Conservation (phyloP, 176 grass and related monocot genomes). For the Phoenix dactylifera region DNA sequence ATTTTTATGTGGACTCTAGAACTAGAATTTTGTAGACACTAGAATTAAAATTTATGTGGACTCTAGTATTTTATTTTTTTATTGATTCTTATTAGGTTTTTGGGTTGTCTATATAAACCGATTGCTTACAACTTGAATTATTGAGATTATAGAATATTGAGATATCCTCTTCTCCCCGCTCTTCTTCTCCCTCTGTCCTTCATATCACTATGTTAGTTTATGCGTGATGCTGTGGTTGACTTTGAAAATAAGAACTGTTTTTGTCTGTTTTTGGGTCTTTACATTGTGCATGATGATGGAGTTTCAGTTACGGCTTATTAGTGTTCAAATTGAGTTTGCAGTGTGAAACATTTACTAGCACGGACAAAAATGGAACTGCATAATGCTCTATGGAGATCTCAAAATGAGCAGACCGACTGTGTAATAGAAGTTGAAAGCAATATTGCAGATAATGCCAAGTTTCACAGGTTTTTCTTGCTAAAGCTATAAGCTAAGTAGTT, state of each 20-base stretch:
- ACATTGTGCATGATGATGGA: constrained; percentile 4
- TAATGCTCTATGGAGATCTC: constrained; percentile 52
- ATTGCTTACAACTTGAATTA: too few relatives aligned
- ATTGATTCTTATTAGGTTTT: too few relatives aligned
- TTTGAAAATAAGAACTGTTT: too few relatives aligned
- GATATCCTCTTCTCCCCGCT: not conserved
- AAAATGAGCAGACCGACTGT: constrained; percentile 42
- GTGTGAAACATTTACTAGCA: constrained; percentile 76
- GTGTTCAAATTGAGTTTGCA: constrained; percentile 23
- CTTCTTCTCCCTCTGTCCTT: not conserved
- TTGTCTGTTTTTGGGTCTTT: not conserved
- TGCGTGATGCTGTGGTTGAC: too few relatives aligned
- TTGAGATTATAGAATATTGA: too few relatives aligned
- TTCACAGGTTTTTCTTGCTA: constrained; percentile 54
- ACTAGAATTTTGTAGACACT: too few relatives aligned
- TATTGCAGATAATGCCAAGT: constrained; percentile 65
- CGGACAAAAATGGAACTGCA: constrained; percentile 74
- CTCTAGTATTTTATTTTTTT: too few relatives aligned
- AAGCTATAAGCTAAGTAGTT: constrained; percentile 2
- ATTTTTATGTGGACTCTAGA: too few relatives aligned
- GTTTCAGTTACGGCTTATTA: constrained; percentile 4
- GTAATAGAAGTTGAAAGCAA: constrained; percentile 67
- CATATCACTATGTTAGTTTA: not conserved
- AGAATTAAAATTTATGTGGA: too few relatives aligned
- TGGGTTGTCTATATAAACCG: too few relatives aligned